phyloP scores from a whole-genome alignment of 2,329 filamentous ascomycete genomes.

The Sporothrix euskadiensis region DNA sequence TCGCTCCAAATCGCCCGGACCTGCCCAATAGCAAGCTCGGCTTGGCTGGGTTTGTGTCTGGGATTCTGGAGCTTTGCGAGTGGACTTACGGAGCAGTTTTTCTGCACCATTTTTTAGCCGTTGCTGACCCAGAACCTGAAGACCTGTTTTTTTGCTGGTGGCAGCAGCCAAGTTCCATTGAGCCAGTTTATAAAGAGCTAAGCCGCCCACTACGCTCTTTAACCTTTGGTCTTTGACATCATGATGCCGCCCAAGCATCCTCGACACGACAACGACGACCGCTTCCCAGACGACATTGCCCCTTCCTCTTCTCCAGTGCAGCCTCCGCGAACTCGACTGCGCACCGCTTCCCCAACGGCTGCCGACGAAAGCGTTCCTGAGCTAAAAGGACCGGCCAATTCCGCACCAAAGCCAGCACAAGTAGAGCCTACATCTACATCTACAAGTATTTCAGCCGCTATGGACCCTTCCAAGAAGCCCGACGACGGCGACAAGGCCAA shows the following conservation, averaged over 20 bases:
- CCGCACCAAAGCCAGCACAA: not conserved
- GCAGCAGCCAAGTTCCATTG: not conserved
- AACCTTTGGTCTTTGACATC: slow-evolving; percentile 4
- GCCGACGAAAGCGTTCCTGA: not conserved
- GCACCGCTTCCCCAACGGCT: not conserved
- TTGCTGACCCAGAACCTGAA: slow-evolving; percentile 6
- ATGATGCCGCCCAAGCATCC: slow-evolving; percentile 12
- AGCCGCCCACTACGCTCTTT: slow-evolving; percentile 2
- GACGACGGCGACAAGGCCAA: slow-evolving; percentile 30
- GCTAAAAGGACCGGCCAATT: not conserved
- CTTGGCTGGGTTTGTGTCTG: slow-evolving; percentile 12
- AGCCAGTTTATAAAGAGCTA: slow-evolving; percentile 27
- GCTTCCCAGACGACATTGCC: not conserved
- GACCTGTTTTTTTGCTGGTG: not conserved
- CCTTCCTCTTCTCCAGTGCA: not conserved
- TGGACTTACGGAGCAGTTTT: slow-evolving; percentile 18
- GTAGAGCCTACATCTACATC: not conserved
- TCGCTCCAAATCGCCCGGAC: slow-evolving; percentile 6
- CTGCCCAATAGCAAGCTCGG: slow-evolving; percentile 22
- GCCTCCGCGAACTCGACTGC: slow-evolving; percentile 10
- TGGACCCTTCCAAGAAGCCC: slow-evolving; percentile 24
- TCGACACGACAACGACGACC: not conserved
- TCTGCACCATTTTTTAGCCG: slow-evolving; percentile 5
- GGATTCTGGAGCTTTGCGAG: slow-evolving; percentile 11
- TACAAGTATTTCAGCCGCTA: not conserved